These are phyloP conservation scores for Amyloporia xantha DNA, from an alignment of 768 basidiomycete species.

Conservation along the genomic window DNA sequence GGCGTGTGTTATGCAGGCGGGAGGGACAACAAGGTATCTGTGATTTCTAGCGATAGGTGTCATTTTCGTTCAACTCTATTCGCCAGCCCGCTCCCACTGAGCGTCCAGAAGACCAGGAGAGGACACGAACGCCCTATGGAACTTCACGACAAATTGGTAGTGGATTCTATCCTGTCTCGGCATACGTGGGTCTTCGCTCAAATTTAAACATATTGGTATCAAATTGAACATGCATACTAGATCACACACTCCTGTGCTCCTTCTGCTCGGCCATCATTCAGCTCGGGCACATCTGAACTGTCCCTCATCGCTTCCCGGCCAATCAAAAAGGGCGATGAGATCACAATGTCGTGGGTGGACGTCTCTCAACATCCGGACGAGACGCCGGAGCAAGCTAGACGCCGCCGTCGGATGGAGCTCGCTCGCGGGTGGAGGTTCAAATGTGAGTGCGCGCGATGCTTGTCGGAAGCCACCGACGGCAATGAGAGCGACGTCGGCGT, in stretches of 20 bases:
- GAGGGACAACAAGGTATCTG: slow-evolving; percentile 60
- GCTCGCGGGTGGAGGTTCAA: slow-evolving; percentile 80
- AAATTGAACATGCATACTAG: too few species aligned
- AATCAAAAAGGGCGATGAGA: slow-evolving; percentile 68
- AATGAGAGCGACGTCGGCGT: slow-evolving; percentile 27
- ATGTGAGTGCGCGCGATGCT: slow-evolving; percentile 64
- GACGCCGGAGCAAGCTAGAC: slow-evolving; percentile 45
- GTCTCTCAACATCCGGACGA: slow-evolving; percentile 51
- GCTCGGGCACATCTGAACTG: slow-evolving; percentile 59
- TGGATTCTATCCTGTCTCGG: slow-evolving; percentile 70
- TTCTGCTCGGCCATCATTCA: slow-evolving; percentile 58
- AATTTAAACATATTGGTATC: neutral
- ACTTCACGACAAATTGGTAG: slow-evolving; percentile 71
- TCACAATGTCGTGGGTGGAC: slow-evolving; percentile 74
- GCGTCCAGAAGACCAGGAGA: slow-evolving; percentile 66
- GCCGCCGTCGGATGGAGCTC: slow-evolving; percentile 64
- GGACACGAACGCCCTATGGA: slow-evolving; percentile 71
- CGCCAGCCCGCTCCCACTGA: slow-evolving; percentile 37
- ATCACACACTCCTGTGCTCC: slow-evolving; percentile 73
- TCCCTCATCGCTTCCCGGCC: slow-evolving; percentile 59
- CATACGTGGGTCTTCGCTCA: slow-evolving; percentile 43
- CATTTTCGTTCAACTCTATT: slow-evolving; percentile 1
- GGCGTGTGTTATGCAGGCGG: slow-evolving; percentile 66
- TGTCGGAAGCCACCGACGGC: slow-evolving; percentile 10
- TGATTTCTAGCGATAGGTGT: neutral